These are phyloP conservation scores for Akanthomyces lecanii DNA, from an alignment of 2,329 filamentous ascomycete species.

Conservation along the genomic window DNA sequence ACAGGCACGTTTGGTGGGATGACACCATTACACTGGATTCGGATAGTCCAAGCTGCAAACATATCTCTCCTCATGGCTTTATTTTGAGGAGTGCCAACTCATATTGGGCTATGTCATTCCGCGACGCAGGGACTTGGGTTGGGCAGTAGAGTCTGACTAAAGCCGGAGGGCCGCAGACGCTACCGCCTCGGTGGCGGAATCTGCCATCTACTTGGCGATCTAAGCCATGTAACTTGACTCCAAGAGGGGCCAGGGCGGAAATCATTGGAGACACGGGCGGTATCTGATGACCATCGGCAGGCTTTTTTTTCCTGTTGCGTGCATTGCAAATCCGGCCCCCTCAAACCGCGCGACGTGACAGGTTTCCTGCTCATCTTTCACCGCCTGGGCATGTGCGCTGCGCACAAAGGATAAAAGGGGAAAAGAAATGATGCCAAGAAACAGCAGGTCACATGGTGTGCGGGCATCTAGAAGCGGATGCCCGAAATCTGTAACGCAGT, in stretches of 20 bases:
- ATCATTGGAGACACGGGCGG: not conserved
- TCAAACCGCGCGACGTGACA: not conserved
- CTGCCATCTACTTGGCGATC: slow-evolving; percentile 13
- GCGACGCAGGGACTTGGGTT: not conserved
- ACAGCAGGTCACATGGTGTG: not conserved
- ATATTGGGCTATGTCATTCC: not conserved
- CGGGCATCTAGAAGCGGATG: not conserved
- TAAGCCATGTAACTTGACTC: not conserved
- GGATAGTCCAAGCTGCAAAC: not conserved
- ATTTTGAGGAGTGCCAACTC: not conserved
- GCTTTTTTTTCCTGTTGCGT: not conserved
- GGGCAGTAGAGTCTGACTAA: not conserved
- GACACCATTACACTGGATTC: not conserved
- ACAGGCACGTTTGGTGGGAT: slow-evolving; percentile 2
- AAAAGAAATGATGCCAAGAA: not conserved
- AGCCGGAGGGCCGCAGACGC: not conserved
- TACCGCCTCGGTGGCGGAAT: slow-evolving; percentile 1
- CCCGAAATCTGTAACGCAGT: not conserved
- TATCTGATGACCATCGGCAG: not conserved
- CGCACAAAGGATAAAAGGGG: not conserved
- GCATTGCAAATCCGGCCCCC: not conserved
- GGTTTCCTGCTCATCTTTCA: not conserved
- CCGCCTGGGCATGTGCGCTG: not conserved
- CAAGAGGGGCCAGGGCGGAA: not conserved
- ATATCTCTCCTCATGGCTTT: not conserved